Conservation (phyloP, 2,329 filamentous ascomycete genomes). For the Hypoxylon sp. region DNA sequence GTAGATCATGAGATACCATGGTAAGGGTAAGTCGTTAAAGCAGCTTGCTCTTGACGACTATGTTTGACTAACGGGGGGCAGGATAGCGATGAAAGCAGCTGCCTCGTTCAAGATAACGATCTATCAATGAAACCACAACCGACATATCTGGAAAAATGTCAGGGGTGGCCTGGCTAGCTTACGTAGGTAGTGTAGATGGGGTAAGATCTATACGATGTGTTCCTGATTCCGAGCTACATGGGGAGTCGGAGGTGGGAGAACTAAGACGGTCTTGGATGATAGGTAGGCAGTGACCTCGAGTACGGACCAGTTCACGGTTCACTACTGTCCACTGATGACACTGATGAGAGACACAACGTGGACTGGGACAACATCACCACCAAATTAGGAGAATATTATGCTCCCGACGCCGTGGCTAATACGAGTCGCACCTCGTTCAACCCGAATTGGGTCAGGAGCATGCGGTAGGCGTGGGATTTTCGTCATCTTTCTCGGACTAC, state of each 20-base stretch:
- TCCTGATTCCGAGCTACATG: not conserved
- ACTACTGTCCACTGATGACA: constrained; percentile 7
- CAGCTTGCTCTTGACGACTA: constrained; percentile 12
- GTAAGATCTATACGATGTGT: constrained; percentile 2
- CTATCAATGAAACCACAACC: constrained; percentile 1
- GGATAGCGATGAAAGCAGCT: constrained; percentile 22
- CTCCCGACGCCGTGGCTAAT: constrained; percentile 12
- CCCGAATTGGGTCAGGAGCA: constrained; percentile 20
- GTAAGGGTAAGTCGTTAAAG: not conserved
- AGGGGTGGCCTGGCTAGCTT: constrained; percentile 21
- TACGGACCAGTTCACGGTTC: constrained; percentile 6
- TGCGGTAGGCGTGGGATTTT: constrained; percentile 32
- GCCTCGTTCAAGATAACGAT: constrained; percentile 22
- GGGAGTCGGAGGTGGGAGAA: constrained; percentile 1
- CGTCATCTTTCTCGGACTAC: constrained; percentile 24
- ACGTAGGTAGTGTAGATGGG: constrained; percentile 23
- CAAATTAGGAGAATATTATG: constrained; percentile 13
- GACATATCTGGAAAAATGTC: not conserved
- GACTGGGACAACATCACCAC: constrained; percentile 6
- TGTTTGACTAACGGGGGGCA: constrained; percentile 17
- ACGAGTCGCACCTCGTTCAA: constrained; percentile 16
- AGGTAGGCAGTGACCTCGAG: constrained; percentile 2
- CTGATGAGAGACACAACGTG: not conserved
- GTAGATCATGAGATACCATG: constrained; percentile 18
- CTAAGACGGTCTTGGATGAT: constrained; percentile 5